Evolutionary conservation across 1,139 yeast species (phyloP).

Genomic region (Candida sp.): DNA sequence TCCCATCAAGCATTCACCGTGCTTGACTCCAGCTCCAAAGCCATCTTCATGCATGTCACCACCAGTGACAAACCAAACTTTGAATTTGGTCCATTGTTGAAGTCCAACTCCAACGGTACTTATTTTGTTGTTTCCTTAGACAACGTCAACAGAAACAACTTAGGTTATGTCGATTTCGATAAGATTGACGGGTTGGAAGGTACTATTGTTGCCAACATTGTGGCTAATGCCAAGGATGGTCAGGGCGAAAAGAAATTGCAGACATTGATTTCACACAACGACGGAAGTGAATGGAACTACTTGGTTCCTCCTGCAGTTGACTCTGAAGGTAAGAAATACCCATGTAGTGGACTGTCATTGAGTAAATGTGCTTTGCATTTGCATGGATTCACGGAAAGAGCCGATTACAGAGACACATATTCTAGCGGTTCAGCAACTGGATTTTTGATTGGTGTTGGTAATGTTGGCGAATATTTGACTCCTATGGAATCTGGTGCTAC

Average conservation of each 20-base stretch:
- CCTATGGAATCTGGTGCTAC: slow-evolving; percentile 53
- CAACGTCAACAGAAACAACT: slow-evolving; percentile 73
- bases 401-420: slow-evolving; percentile 81
- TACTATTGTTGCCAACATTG: slow-evolving; percentile 73
- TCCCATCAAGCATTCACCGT: slow-evolving; percentile 85
- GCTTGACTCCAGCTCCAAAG: slow-evolving; percentile 73
- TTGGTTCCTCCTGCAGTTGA: slow-evolving; percentile 71
- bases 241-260: slow-evolving; percentile 54
- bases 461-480: slow-evolving; percentile 72
- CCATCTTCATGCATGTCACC: slow-evolving; percentile 86
- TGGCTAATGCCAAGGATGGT: slow-evolving; percentile 44
- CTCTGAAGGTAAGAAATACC: slow-evolving; percentile 60
- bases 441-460: slow-evolving; percentile 84
- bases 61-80: slow-evolving; percentile 52
- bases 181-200: slow-evolving; percentile 90
- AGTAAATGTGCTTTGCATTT: slow-evolving; percentile 78
- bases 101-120: slow-evolving; percentile 96
- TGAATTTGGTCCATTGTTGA: slow-evolving; percentile 84
- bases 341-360: slow-evolving; percentile 55
- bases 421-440: slow-evolving; percentile 94
- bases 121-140: slow-evolving; percentile 77
- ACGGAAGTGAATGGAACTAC: slow-evolving; percentile 88
- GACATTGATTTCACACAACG: slow-evolving; percentile 83
- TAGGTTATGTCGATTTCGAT: slow-evolving; percentile 91
- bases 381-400: slow-evolving; percentile 91